These are phyloP conservation scores for Aaosphaeria pasadenensis DNA, from an alignment of 2,329 filamentous ascomycete species.

Conservation along the genomic window DNA sequence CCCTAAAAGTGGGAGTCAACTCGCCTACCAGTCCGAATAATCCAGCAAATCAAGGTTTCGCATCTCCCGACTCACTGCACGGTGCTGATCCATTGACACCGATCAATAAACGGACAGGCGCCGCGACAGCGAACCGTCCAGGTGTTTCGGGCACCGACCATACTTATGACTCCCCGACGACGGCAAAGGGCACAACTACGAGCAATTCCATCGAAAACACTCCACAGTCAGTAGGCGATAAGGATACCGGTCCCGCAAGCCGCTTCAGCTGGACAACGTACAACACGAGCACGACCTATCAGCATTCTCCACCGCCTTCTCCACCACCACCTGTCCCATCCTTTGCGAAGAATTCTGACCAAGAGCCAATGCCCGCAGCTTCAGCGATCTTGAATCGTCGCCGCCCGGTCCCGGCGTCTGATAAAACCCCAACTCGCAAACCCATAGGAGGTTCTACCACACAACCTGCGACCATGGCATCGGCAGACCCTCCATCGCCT, in stretches of 20 bases:
- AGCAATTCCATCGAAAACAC: conserved; percentile 19
- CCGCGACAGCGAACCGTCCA: neutral
- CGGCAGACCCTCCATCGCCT: conserved; percentile 15
- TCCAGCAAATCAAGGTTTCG: conserved; percentile 11
- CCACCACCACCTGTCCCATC: conserved; percentile 38
- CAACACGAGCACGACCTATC: conserved; percentile 37
- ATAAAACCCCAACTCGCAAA: conserved; percentile 24
- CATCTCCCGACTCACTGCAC: neutral
- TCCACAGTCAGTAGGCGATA: conserved; percentile 17
- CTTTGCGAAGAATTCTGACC: conserved; percentile 3
- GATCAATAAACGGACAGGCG: conserved; percentile 11
- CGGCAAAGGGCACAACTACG: conserved; percentile 19
- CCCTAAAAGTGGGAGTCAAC: conserved; percentile 40
- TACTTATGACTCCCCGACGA: conserved; percentile 12
- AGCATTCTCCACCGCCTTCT: conserved; percentile 42
- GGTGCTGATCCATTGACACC: conserved; percentile 19
- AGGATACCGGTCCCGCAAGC: conserved; percentile 21
- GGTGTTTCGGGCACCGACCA: neutral
- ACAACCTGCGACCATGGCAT: neutral
- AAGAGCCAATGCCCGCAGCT: conserved; percentile 20
- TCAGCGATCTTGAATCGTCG: conserved; percentile 30
- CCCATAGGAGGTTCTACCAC: conserved; percentile 16
- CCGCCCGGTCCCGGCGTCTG: conserved; percentile 25
- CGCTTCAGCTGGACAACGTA: conserved; percentile 44
- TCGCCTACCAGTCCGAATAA: conserved; percentile 27